These are phyloP conservation scores for Xylariaceae sp. DNA, from an alignment of 2,329 filamentous ascomycete species.

Conservation along the genomic window DNA sequence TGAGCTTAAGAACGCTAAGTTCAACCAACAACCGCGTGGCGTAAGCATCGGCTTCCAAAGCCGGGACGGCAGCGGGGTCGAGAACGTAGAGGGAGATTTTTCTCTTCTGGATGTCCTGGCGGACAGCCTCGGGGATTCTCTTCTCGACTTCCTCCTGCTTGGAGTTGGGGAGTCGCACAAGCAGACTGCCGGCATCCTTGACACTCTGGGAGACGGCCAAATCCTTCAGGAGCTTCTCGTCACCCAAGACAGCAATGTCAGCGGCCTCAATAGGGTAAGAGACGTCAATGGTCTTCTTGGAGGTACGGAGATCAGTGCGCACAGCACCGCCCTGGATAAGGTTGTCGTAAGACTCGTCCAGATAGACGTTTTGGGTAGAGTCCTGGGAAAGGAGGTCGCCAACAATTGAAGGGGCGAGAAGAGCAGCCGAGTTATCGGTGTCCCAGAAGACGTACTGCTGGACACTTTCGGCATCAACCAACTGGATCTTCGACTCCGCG, in stretches of 20 bases:
- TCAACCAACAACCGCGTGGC: slow-evolving; percentile 66
- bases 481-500: slow-evolving; percentile 39
- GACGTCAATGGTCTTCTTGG: slow-evolving; percentile 76
- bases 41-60: slow-evolving; percentile 58
- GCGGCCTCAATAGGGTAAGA: slow-evolving; percentile 76
- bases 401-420: slow-evolving; percentile 57
- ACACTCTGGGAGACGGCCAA: slow-evolving; percentile 68
- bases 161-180: slow-evolving; percentile 70
- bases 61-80: slow-evolving; percentile 63
- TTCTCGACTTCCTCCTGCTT: slow-evolving; percentile 90
- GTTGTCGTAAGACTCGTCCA: slow-evolving; percentile 60
- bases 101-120: slow-evolving; percentile 66
- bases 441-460: slow-evolving; percentile 96
- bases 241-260: slow-evolving; percentile 71
- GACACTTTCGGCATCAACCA: slow-evolving; percentile 48
- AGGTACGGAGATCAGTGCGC: slow-evolving; percentile 79
- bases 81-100: slow-evolving; percentile 67
- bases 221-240: slow-evolving; percentile 73
- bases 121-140: slow-evolving; percentile 65
- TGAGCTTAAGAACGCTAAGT: slow-evolving; percentile 75
- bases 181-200: slow-evolving; percentile 64
- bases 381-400: slow-evolving; percentile 64
- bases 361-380: slow-evolving; percentile 56
- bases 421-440: slow-evolving; percentile 65
- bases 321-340: slow-evolving; percentile 70